Conservation (phyloP, 2,329 filamentous ascomycete genomes). For the Xylariaceae sp. region DNA sequence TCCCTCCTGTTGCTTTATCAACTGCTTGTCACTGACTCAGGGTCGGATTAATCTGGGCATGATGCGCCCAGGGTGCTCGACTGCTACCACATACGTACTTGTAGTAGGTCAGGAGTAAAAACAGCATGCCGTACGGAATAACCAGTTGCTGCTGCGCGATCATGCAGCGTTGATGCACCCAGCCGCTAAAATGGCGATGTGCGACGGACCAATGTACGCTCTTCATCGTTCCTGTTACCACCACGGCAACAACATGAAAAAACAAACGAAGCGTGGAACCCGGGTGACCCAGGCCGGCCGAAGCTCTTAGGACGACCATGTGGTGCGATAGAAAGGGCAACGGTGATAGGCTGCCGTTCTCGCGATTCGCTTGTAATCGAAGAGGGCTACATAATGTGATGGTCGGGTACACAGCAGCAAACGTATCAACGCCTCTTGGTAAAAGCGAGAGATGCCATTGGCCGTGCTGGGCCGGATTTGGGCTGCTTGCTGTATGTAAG, state of each 20-base stretch:
- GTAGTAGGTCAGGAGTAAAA: not conserved
- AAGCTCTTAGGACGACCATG: conserved; percentile 6
- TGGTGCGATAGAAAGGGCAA: conserved; percentile 7
- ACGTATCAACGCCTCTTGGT: conserved; percentile 3
- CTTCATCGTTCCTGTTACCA: not conserved
- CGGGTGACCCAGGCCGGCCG: conserved; percentile 2
- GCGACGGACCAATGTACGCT: not conserved
- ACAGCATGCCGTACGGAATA: conserved; percentile 1
- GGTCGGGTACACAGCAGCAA: conserved; percentile 5
- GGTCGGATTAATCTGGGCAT: too few species aligned
- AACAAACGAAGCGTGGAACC: conserved; percentile 1
- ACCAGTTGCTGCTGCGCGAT: conserved; percentile 8
- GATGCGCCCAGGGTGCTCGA: conserved; percentile 12
- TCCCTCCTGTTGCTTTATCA: conserved; percentile 8
- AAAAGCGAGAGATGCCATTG: not conserved
- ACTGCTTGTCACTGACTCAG: not conserved
- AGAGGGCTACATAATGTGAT: not conserved
- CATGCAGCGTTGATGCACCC: conserved; percentile 13
- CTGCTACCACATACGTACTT: not conserved
- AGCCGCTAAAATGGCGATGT: conserved; percentile 11
- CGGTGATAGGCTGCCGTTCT: conserved; percentile 2
- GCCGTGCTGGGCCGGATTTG: conserved; percentile 6
- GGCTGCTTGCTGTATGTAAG: not conserved
- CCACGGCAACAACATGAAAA: not conserved
- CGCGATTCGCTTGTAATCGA: conserved; percentile 6